Evolutionary conservation across 2,329 filamentous ascomycete species (phyloP).

Genomic region (Clarireedia hainanense): DNA sequence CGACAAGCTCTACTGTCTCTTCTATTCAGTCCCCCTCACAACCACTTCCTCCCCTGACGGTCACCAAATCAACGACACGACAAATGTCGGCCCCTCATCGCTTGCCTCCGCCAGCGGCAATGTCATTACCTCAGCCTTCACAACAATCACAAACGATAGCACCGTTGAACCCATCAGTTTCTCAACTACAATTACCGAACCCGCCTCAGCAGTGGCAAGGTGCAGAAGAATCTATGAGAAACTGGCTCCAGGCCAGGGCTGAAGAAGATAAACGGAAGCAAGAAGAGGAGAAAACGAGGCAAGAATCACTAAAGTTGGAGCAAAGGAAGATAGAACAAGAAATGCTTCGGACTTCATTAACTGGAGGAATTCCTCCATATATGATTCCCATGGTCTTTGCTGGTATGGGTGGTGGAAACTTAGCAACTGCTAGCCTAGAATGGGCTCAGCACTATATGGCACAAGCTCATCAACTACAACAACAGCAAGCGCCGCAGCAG

Average conservation of each 20-base stretch:
- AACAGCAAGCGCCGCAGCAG: constrained; percentile 27
- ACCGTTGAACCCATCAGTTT: constrained; percentile 36
- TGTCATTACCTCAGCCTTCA: constrained; percentile 44
- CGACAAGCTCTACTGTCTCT: constrained; percentile 27
- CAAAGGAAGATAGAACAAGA: constrained; percentile 66
- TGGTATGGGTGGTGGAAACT: constrained; percentile 56
- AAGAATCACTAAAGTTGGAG: constrained; percentile 60
- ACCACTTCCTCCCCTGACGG: constrained; percentile 28
- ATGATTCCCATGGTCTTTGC: constrained; percentile 71
- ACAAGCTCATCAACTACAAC: constrained; percentile 42
- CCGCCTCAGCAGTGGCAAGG: constrained; percentile 59
- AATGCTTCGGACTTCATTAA: constrained; percentile 61
- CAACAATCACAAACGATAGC: constrained; percentile 17
- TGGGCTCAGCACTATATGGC: constrained; percentile 61
- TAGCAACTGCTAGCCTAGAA: constrained; percentile 55
- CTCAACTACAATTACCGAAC: constrained; percentile 45
- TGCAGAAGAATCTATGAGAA: constrained; percentile 62
- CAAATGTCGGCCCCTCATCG: constrained; percentile 64
- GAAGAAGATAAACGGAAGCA: constrained; percentile 68
- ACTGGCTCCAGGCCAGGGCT: constrained; percentile 61
- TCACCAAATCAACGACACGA: constrained; percentile 38
- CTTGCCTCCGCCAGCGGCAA: constrained; percentile 60
- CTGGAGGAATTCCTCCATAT: constrained; percentile 63
- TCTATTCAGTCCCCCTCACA: constrained; percentile 24
- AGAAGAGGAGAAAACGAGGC: constrained; percentile 61